Evolutionary conservation across 2,329 filamentous ascomycete species (phyloP), one percentile per base, ranked within the genome.

Genomic region (Penicillium decumbens): DNA sequence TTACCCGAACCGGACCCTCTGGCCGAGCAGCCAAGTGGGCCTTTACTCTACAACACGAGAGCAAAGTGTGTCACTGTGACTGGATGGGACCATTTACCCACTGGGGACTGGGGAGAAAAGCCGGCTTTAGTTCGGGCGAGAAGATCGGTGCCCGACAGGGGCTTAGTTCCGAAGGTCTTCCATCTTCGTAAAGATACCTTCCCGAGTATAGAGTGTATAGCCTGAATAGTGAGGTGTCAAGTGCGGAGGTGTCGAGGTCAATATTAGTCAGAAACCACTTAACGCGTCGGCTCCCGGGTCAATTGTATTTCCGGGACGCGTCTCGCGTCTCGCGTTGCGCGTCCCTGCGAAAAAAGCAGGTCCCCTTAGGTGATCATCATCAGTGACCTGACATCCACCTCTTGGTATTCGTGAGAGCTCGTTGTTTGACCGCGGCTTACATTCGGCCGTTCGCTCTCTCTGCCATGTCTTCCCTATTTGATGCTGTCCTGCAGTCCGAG

Each of bases 401-500:
- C 9, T 48, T 49, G 48, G 44, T 43, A 41, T 51, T 25, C 35
- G 41, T 28, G 29, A 47, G 32, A 50, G 42, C 45, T 28, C 40
- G 47, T 41, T 25, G 18, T 28, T 41, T 37, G 24, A 10, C 32
- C 20, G 20, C 59, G 66, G 65, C 55, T 59, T 59, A 41, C 48
- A 41, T 41, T 49, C 51, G 53, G 62, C 63, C 47, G 52, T 63
- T 41, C 55, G 55, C 54, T 53, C 53, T 53, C 53, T 46, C 43
- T 58, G 60, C 51, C 56, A 72, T 72, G 70, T 72, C 70, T 47
- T 68, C 67, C 53, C 62, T 72, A 28, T 68, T 72, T 47, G 70
- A 72, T 56, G 69, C 70, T 45, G 67, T 72, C 38, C 60, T 72
- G 37, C 70, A 72, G 59, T 72, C 70, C 47, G 70, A 72, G 55